Conservation (phyloP, 1,139 yeast species). For the Blastobotrys raffinosifermentans region DNA sequence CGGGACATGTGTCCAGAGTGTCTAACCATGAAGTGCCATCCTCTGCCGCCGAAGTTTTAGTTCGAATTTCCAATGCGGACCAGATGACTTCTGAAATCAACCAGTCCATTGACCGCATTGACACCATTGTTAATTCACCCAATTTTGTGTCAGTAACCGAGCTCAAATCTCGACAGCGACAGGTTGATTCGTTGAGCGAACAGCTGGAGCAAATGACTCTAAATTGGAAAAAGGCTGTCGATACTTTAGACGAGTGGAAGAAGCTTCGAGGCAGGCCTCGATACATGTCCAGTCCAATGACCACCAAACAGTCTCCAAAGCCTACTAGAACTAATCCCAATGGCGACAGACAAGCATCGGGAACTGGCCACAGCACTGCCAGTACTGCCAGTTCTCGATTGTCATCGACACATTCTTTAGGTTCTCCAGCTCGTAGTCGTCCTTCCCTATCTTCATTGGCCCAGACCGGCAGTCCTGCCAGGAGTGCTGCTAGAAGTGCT, state of each 20-base stretch:
- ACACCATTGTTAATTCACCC: conserved; percentile 19
- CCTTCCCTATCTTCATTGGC: too few relatives aligned
- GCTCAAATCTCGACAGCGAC: conserved; percentile 19
- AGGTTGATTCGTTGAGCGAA: conserved; percentile 17
- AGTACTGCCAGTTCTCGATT: too few relatives aligned
- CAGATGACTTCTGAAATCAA: conserved; percentile 18
- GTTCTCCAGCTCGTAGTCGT: too few relatives aligned
- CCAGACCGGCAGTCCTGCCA: too few relatives aligned
- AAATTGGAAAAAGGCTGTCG: conserved; percentile 27
- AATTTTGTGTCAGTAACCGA: conserved; percentile 24
- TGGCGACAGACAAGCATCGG: too few relatives aligned
- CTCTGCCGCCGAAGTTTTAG: conserved; percentile 18
- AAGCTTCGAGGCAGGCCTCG: conserved; percentile 17
- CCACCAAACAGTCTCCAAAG: too few relatives aligned
- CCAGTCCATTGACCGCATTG: conserved; percentile 16
- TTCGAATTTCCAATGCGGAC: conserved; percentile 16
- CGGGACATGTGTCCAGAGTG: conserved; percentile 1
- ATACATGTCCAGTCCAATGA: too few relatives aligned
- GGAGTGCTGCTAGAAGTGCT: too few relatives aligned
- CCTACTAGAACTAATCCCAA: too few relatives aligned
- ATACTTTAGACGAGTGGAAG: conserved; percentile 31
- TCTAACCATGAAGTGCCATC: conserved; percentile 6
- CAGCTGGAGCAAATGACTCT: conserved; percentile 24
- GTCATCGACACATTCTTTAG: too few relatives aligned
- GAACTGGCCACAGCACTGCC: too few relatives aligned